Conservation (phyloP, 768 basidiomycete genomes). For the Boletus sp. region DNA sequence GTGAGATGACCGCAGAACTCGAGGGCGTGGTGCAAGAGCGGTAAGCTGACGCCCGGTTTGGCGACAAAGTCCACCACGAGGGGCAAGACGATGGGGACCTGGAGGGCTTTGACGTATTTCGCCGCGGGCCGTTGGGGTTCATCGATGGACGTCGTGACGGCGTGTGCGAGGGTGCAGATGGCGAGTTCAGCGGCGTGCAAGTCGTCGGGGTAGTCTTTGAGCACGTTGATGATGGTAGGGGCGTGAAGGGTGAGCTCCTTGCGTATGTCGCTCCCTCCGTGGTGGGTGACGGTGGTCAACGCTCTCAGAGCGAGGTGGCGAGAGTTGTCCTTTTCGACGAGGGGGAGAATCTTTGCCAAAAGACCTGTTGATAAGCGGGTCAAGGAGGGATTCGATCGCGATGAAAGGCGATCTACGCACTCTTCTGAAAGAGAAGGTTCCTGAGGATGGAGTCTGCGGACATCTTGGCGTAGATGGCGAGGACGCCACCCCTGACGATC, state of each 20-base stretch:
- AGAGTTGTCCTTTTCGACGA: constrained; percentile 47
- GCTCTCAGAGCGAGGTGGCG: constrained; percentile 55
- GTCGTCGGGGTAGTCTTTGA: constrained; percentile 53
- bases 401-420: constrained; percentile 29
- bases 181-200: constrained; percentile 47
- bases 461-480: constrained; percentile 65
- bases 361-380: constrained; percentile 40
- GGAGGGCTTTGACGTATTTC: constrained; percentile 38
- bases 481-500: constrained; percentile 52
- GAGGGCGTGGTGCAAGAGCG: constrained; percentile 52
- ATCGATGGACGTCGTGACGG: constrained; percentile 43
- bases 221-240: constrained; percentile 41
- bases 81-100: constrained; percentile 45
- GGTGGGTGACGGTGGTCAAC: constrained; percentile 59
- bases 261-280: constrained; percentile 51
- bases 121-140: constrained; percentile 38
- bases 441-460: constrained; percentile 58
- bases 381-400: neutral
- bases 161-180: constrained; percentile 53
- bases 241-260: constrained; percentile 48
- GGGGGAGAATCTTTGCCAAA: constrained; percentile 53
- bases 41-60: constrained; percentile 41
- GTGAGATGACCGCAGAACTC: constrained; percentile 45
- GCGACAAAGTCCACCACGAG: constrained; percentile 42
- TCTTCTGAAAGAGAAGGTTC: constrained; percentile 57